Base-by-base conservation (phyloP, 495 filamentous ascomycete genomes). In the Lophium mytilinum region DNA sequence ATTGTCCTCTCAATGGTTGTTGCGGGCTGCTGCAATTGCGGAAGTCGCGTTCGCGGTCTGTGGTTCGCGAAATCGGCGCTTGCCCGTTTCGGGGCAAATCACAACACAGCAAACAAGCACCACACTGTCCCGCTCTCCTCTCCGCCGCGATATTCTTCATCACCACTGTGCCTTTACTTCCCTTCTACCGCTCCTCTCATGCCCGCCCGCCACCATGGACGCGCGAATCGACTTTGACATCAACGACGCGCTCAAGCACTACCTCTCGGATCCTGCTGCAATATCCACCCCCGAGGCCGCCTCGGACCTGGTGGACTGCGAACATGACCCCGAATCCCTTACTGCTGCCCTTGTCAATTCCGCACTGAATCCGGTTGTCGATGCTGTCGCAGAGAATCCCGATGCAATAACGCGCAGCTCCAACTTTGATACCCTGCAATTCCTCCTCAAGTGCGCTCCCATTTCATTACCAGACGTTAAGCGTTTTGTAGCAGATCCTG, bases 361-460 rank as follows among this genome's bases (percentile, higher is more conserved):
- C 63, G 83, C 90, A 7, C 74, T 96, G 58, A 95, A 99, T 65
- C 85, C 88, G 10, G 95, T 99, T 53, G 85, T 96, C 50, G 94
- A 99, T 73, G 85, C 88, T 0, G 83, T 99, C 14, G 92, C 93
- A 17, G 89, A 89, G 63, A 92, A 86, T 65, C 90, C 92, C 30
- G 93, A 95, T 66, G 86, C 86, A 52, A 84, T 99, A 50, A 83
- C 81, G 41, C 83, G 82, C 70, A 79, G 84, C 61, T 82, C 82
- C 9, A 78, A 82, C 54, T 89, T 96, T 71, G 94, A 99, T 74
- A 92, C 92, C 39, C 72, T 99, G 51, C 91, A 96, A 66, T 94
- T 95, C 67, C 75, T 99, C 37, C 77, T 99, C 73, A 98, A 98
- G 93, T 98, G 84, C 78, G 89, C 82, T 68, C 81, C 83, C 76